Evolutionary conservation across 768 basidiomycete genomes (phyloP), one percentile per base, ranked within the genome.

Genomic region (Xerocomus potaroensis): DNA sequence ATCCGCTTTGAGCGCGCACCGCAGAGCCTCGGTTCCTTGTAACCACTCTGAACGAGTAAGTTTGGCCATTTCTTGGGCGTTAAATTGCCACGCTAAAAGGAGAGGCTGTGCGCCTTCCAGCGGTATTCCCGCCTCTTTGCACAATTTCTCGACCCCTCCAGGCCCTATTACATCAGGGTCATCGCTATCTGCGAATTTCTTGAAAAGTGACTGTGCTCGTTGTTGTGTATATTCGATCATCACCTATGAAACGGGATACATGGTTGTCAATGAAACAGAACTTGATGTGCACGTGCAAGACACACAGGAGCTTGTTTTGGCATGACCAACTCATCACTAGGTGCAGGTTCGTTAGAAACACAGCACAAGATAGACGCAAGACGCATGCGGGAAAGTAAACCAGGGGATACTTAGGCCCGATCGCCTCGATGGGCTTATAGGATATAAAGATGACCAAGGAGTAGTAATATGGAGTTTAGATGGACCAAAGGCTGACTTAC

Each of bases 71-170:
- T 89, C 86, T 48, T 73, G 71, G 9, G 84, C 76, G 37, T 76
- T 70, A 46, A 87, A 64, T 55, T 85, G 83, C 89, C 89, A 91
- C 19, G 86, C 78, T 12, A 91, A 69, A 15, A 91, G 71, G 43
- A 91, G 70, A 16, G 87, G 84, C 51, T 79, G 66, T 6, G 83
- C 72, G 24, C 87, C 85, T 16, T 91, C 88, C 63, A 92, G 68
- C 0, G 85, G 72, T 37, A 91, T 76, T n/a, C 77, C 69, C 11
- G 82, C 78, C 51, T 90, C 85, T 21, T 53, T 72, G 66, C 85
- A 92, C 23, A 93, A 66, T 43, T 67, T 71, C 63, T 84, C 81
- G 51, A 91, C 80, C 2, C 87, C 87, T 48, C 81, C 86, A 1
- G 84, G 76, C 1, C 81, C 83, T 55, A 92, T 89, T 35, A 76